These are phyloP conservation scores for Periglandula ipomoeae DNA, from an alignment of 2,329 filamentous ascomycete genomes.

Conservation along the genomic window DNA sequence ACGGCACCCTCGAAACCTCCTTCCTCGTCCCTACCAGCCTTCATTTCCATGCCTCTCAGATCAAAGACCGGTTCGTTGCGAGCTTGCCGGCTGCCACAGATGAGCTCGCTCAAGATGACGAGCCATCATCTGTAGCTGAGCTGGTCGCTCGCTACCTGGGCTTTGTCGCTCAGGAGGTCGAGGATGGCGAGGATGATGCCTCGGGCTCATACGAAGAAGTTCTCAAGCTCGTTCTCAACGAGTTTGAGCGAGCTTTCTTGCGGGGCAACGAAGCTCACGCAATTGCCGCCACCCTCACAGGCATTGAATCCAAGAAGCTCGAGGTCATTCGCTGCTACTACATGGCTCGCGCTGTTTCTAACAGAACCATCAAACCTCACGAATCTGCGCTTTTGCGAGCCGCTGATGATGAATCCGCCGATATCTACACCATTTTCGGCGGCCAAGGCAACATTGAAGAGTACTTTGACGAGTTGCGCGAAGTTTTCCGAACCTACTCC, in stretches of 20 bases:
- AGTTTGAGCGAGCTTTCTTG: constrained; percentile 93
- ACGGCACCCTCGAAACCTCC: constrained; percentile 92
- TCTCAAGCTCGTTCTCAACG: constrained; percentile 82
- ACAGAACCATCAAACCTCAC: constrained; percentile 81
- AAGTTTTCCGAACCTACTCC: constrained; percentile 84
- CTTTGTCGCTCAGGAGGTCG: constrained; percentile 79
- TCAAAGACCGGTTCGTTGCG: constrained; percentile 82
- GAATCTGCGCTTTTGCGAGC: constrained; percentile 89
- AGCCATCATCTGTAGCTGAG: constrained; percentile 92
- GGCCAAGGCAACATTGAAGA: constrained; percentile 99
- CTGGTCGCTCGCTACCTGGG: constrained; percentile 90
- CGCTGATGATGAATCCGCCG: constrained; percentile 72
- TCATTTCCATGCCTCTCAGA: constrained; percentile 90
- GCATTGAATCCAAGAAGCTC: constrained; percentile 88
- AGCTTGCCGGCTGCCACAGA: constrained; percentile 87
- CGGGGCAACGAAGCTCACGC: constrained; percentile 95
- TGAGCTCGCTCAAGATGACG: constrained; percentile 94
- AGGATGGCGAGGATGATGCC: constrained; percentile 82
- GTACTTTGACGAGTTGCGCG: constrained; percentile 94
- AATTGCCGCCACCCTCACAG: constrained; percentile 73
- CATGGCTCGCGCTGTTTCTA: constrained; percentile 71
- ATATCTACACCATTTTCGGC: constrained; percentile 89
- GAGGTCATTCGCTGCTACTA: constrained; percentile 88
- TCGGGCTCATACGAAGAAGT: constrained; percentile 88
- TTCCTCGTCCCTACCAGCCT: constrained; percentile 92